These are phyloP conservation scores for Centaurea solstitialis DNA, from an alignment of 129 eudicot genomes.

Conservation along the genomic window DNA sequence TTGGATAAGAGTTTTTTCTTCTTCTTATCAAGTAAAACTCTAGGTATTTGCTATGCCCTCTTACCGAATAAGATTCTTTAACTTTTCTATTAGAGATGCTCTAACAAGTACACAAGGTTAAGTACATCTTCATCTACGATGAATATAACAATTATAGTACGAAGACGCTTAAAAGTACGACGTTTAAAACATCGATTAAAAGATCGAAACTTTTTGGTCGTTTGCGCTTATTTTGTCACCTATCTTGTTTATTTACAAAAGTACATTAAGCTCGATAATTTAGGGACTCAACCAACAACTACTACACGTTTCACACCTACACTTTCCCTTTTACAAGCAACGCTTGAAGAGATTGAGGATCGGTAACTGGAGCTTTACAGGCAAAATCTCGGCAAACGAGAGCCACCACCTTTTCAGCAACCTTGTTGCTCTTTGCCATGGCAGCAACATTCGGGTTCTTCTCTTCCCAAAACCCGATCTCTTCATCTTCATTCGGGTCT, in stretches of 20 bases:
- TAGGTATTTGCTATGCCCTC: too few species aligned
- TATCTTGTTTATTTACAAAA: background rate
- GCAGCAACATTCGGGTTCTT: slow-evolving; percentile 54
- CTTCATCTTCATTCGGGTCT: slow-evolving; percentile 61
- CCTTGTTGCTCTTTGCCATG: slow-evolving; percentile 64
- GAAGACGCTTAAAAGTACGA: too few species aligned
- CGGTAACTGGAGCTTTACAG: slow-evolving; percentile 70
- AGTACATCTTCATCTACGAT: too few species aligned
- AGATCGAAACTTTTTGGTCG: background rate
- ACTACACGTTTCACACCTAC: slow-evolving; percentile 4
- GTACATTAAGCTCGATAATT: background rate
- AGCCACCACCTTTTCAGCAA: slow-evolving; percentile 59
- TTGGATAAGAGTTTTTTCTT: too few species aligned
- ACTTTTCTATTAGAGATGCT: too few species aligned
- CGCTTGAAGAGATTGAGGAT: slow-evolving; percentile 53
- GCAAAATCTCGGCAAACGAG: slow-evolving; percentile 82
- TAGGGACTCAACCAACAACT: background rate
- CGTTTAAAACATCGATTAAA: too few species aligned
- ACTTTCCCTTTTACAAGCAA: slow-evolving; percentile 41
- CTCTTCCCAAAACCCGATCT: slow-evolving; percentile 69
- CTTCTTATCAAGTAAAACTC: too few species aligned
- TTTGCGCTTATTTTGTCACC: background rate
- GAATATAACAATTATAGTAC: too few species aligned
- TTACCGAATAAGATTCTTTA: too few species aligned
- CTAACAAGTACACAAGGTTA: too few species aligned